Evolutionary conservation across 2,329 filamentous ascomycete species (phyloP), one percentile per base, ranked within the genome.

Genomic region (Fusarium sp.): DNA sequence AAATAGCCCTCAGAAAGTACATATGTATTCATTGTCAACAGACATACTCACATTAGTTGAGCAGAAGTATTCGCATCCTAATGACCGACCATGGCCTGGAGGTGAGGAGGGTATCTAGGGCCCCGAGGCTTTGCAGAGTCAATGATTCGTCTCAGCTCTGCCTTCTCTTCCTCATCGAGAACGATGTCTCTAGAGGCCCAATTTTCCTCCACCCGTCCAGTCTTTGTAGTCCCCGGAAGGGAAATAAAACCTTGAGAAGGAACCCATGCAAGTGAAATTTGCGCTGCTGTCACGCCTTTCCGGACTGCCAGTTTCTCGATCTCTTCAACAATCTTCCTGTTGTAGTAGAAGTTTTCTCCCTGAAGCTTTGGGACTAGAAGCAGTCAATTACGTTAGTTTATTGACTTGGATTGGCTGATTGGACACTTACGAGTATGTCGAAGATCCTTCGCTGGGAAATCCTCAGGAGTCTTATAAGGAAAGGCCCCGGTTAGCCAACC

Each of bases 231-330:
- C 3, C 57, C 57, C 4, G 57, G 57, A 6, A 60, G 58, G 25
- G 54, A 43, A 11, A 60, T 59, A 13, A 60, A 50, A 37, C 37
- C 57, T 10, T 59, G 57, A 0, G 43, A 25, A 1, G 54, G 23
- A 7, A 60, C 57, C 57, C 57, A 60, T 3, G 57, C 57, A 9
- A 60, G 43, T 3, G 57, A 42, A 11, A 59, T 59, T 2, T 60
- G 57, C 1, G 57, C 33, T 35, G 59, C 18, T 0, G 37, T 43
- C 6, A 27, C 37, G 5, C 54, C 42, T 11, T 59, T 60, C 2
- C 37, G 37, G 0, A 18, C 25, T 4, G 57, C 31, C 1, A 60
- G 23, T 6, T 37, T 60, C 37, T 60, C 43, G 2, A 59, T 43
- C 1, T 60, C 57, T 4, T 59, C 43, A 4, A 60, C 54, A 5